These are phyloP conservation scores for Candida methanosorbosa DNA, from an alignment of 805 yeast genomes.

Conservation along the genomic window DNA sequence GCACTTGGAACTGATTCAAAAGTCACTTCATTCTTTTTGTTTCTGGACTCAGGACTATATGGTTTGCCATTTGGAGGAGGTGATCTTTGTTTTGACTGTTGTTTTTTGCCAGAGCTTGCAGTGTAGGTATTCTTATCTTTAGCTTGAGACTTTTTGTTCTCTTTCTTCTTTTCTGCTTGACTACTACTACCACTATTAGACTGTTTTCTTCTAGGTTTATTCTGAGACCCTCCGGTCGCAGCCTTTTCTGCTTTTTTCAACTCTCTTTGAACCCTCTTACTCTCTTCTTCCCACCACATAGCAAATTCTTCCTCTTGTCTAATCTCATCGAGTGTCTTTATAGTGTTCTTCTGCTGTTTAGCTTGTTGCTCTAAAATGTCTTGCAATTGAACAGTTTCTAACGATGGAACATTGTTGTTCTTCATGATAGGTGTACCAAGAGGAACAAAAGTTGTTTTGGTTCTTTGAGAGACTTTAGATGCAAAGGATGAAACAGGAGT, in stretches of 20 bases:
- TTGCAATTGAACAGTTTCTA: slow-evolving; percentile 17
- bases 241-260: too few species aligned
- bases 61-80: too few species aligned
- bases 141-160: background rate
- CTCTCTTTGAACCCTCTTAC: slow-evolving; percentile 49
- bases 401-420: slow-evolving; percentile 13
- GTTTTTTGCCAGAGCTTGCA: background rate
- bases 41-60: too few species aligned
- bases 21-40: too few species aligned
- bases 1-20: too few species aligned
- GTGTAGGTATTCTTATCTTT: too few species aligned
- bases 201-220: background rate
- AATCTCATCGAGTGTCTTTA: slow-evolving; percentile 53
- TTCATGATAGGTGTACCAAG: background rate
- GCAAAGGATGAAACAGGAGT: slow-evolving; percentile 4
- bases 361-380: slow-evolving; percentile 17
- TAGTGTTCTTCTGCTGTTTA: slow-evolving; percentile 16
- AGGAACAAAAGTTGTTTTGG: slow-evolving; percentile 1
- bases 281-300: slow-evolving; percentile 81
- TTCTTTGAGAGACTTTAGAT: background rate
- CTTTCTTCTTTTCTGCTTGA: too few species aligned
- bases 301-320: slow-evolving; percentile 81
- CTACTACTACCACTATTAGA: background rate
- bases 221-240: too few species aligned
- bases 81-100: too few species aligned